phyloP scores from a whole-genome alignment of 2,329 filamentous ascomycete species.

The Rhinocladiella mackenziei region DNA sequence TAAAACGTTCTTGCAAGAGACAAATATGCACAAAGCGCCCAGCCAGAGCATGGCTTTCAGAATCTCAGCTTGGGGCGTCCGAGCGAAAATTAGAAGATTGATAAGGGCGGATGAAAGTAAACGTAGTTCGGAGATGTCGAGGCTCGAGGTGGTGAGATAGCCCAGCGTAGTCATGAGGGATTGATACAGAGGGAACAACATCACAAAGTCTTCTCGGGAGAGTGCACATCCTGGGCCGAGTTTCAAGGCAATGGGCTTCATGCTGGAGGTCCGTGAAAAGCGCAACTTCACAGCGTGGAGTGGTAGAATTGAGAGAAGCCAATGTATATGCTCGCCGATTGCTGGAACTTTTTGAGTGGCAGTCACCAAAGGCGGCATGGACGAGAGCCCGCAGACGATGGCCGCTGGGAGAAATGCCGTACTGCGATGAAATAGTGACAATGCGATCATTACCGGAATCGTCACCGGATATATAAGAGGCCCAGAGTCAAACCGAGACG shows the following conservation, averaged over 20 bases:
- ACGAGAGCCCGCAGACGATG: conserved; percentile 73
- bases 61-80: conserved; percentile 77
- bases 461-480: conserved; percentile 81
- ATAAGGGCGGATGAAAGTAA: conserved; percentile 78
- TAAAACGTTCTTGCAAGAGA: conserved; percentile 69
- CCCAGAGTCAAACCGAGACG: conserved; percentile 80
- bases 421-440: conserved; percentile 64
- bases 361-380: conserved; percentile 69
- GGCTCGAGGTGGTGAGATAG: conserved; percentile 80
- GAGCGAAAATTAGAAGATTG: conserved; percentile 71
- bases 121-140: conserved; percentile 82
- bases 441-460: conserved; percentile 70
- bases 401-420: conserved; percentile 67
- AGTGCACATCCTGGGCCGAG: conserved; percentile 32
- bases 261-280: not conserved
- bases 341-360: conserved; percentile 54
- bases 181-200: conserved; percentile 80
- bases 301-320: conserved; percentile 70
- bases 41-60: conserved; percentile 81
- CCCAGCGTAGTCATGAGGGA: conserved; percentile 68
- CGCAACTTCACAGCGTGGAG: conserved; percentile 36
- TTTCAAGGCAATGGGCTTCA: conserved; percentile 16
- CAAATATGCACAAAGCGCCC: conserved; percentile 71
- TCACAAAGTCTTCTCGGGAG: conserved; percentile 55
- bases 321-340: conserved; percentile 65